These are phyloP conservation scores for Centaurea solstitialis DNA, from an alignment of 129 eudicot species.

Conservation along the genomic window DNA sequence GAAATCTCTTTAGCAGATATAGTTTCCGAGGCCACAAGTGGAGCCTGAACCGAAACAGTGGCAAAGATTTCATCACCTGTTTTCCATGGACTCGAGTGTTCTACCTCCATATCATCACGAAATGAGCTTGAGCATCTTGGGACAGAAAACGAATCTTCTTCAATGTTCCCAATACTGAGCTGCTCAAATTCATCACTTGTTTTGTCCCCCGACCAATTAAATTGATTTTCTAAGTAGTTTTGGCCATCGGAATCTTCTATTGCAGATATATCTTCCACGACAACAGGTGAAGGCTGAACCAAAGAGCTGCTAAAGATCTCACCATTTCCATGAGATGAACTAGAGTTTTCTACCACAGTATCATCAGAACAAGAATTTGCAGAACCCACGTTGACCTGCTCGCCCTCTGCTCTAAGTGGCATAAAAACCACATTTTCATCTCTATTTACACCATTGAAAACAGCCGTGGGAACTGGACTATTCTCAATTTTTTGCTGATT, in stretches of 20 bases:
- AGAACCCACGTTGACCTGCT: neutral
- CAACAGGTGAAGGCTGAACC: constrained; percentile 13
- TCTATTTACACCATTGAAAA: neutral
- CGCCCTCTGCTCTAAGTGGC: constrained; percentile 37
- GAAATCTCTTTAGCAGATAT: constrained; percentile 9
- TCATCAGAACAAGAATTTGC: constrained; percentile 24
- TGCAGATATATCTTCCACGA: constrained; percentile 7
- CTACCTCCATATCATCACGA: constrained; percentile 15
- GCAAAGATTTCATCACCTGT: neutral
- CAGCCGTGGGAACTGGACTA: constrained; percentile 19
- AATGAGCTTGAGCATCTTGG: neutral
- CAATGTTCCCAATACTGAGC: neutral
- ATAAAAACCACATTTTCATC: constrained; percentile 42
- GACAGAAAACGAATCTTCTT: constrained; percentile 7
- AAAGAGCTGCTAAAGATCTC: neutral
- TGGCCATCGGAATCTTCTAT: neutral
- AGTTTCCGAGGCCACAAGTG: constrained; percentile 22
- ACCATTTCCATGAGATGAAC: neutral
- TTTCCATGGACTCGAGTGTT: constrained; percentile 1
- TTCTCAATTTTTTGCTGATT: constrained; percentile 18
- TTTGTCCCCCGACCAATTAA: constrained; percentile 16
- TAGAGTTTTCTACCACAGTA: neutral
- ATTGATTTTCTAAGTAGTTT: constrained; percentile 5
- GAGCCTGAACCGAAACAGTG: neutral
- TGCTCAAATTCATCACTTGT: neutral